Base-by-base conservation (phyloP, 345 rosid genomes). In the Aquilaria sinensis region DNA sequence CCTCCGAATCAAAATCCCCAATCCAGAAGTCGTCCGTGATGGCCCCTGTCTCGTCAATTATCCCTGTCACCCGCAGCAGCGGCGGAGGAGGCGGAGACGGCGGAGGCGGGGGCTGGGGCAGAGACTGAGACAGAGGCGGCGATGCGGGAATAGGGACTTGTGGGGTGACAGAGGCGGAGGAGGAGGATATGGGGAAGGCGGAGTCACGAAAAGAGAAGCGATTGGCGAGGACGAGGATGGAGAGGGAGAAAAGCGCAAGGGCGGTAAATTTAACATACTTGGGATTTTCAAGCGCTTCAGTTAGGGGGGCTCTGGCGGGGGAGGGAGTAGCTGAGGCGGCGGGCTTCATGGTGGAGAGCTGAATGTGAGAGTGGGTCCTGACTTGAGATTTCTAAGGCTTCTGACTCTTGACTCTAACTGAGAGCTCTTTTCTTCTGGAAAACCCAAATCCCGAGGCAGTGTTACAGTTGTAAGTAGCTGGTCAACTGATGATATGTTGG, bases 41-140 rank as follows among this genome's bases (percentile, higher is more conserved):
- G 1, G 77, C 85, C 2, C 91, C 89, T 9, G 56, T 76, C 64
- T 83, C 83, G 58, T 87, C 91, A 31, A 87, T 52, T 51, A 85
- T 85, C 32, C 95, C 85, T 0, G 79, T 81, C 31, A 81, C 65
- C 0, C 68, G 67, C 10, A 74, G 72, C 29, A 72, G 72, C 59
- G 77, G 74, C 8, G 76, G 88, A 29, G 77, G 78, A 5, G 78
- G 80, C 0, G 68, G 76, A 15, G 77, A 69, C 0, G 79, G 69
- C 0, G 75, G 78, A 30, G 66, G 53, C 6, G 61, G 75, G 0
- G 71, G 47, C 12, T 54, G 65, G 15, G 64, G 37, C 3, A 32
- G 67, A 15, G 63, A 56, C 30, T 37, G 58, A 8, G 61, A 49
- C 3, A 51, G 60, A 16, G 29, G 33, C 3, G 16, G 66, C 30